Evolutionary conservation across 768 basidiomycete species (phyloP).

Genomic region (Neoboletus subvelutipes): DNA sequence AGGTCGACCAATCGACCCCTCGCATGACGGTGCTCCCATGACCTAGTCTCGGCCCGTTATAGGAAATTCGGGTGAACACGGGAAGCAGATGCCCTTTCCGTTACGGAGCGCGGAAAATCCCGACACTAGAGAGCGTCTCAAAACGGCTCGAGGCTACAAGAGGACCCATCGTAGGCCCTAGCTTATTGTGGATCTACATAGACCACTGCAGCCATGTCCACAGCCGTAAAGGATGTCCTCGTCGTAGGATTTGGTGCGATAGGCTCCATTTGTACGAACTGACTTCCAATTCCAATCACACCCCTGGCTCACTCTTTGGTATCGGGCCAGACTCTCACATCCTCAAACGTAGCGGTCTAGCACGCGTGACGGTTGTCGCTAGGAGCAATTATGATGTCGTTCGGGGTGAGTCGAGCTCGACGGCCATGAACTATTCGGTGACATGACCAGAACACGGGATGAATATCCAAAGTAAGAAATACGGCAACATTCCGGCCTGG

Average conservation of each 20-base stretch:
- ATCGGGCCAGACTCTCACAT: conserved; percentile 49
- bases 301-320: not conserved
- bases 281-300: not conserved
- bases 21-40: too few relatives aligned
- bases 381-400: conserved; percentile 64
- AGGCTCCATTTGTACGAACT: conserved; percentile 55
- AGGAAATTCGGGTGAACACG: too few relatives aligned
- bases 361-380: conserved; percentile 69
- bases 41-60: too few relatives aligned
- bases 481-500: conserved; percentile 58
- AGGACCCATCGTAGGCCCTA: too few relatives aligned
- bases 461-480: conserved; percentile 56
- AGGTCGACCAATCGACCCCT: too few relatives aligned
- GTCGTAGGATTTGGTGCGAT: conserved; percentile 68
- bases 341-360: conserved; percentile 55
- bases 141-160: too few relatives aligned
- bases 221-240: conserved; percentile 46
- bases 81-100: too few relatives aligned
- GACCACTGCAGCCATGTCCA: conserved; percentile 7
- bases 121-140: too few relatives aligned
- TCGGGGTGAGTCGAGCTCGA: conserved; percentile 36
- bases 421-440: too few relatives aligned
- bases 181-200: not conserved
- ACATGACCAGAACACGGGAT: conserved; percentile 52
- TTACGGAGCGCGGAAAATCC: too few relatives aligned